A percentile compares a stretch with the other conserved stretches of the same genome.
Evolutionary conservation across 768 basidiomycete genomes (phyloP).

Genomic region (Termitomyces sp.): DNA sequence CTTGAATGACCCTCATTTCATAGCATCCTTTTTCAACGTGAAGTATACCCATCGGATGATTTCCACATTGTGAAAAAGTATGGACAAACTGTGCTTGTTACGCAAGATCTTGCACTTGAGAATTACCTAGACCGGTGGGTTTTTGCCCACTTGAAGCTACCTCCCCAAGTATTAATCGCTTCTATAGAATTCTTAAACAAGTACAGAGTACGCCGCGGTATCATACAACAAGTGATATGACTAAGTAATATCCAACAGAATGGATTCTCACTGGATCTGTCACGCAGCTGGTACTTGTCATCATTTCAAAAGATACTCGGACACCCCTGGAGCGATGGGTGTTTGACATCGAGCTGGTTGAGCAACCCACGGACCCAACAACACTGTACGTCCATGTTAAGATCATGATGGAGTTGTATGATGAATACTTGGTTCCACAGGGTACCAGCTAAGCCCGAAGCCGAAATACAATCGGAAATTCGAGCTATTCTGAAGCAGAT

Average conservation of each 20-base stretch:
- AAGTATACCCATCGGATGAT: slow-evolving; percentile 96
- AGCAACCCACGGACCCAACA: slow-evolving; percentile 48
- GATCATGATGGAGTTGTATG: slow-evolving; percentile 1
- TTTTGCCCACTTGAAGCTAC: slow-evolving; percentile 1
- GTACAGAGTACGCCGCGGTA: slow-evolving; percentile 70
- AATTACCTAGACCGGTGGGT: slow-evolving; percentile 83
- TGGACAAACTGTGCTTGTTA: slow-evolving; percentile 92
- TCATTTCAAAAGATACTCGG: slow-evolving; percentile 92
- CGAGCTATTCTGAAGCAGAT: slow-evolving; percentile 98
- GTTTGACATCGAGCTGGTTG: slow-evolving; percentile 88
- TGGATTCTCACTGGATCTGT: slow-evolving; percentile 94
- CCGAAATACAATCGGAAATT: slow-evolving; percentile 96
- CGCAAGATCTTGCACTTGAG: slow-evolving; percentile 89
- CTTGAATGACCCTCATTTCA: background rate
- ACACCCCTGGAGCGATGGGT: slow-evolving; percentile 96
- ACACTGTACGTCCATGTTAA: slow-evolving; percentile 42
- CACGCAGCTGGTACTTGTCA: slow-evolving; percentile 91
- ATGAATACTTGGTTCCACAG: slow-evolving; percentile 27
- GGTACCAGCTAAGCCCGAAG: slow-evolving; percentile 63
- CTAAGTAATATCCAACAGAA: slow-evolving; percentile 44
- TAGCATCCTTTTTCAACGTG: slow-evolving; percentile 94
- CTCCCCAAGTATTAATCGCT: background rate
- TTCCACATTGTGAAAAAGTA: slow-evolving; percentile 99
- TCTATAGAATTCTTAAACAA: slow-evolving; percentile 77
- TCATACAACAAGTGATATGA: background rate